Conservation (phyloP, 2,329 filamentous ascomycete species). For the Akanthomyces muscarius region DNA sequence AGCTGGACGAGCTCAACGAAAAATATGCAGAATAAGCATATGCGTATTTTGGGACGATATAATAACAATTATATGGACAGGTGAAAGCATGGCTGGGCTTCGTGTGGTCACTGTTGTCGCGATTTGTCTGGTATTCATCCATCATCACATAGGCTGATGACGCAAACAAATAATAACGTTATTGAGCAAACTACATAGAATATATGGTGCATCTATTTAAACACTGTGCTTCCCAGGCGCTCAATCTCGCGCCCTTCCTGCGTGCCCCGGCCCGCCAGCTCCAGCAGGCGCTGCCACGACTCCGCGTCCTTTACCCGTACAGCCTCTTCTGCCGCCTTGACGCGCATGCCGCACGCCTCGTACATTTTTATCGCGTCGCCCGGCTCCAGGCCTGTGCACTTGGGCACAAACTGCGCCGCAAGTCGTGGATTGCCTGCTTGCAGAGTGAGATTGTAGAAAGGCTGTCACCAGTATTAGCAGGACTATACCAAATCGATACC, state of each 20-base stretch:
- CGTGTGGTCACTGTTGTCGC: too few relatives aligned
- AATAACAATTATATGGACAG: neutral
- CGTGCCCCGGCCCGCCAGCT: slow-evolving; percentile 67
- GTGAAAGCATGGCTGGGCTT: neutral
- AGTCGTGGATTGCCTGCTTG: slow-evolving; percentile 86
- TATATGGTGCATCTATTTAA: slow-evolving; percentile 27
- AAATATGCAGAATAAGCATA: neutral
- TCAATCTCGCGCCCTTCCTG: slow-evolving; percentile 75
- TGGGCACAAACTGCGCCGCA: slow-evolving; percentile 78
- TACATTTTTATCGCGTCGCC: slow-evolving; percentile 84
- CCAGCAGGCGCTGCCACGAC: slow-evolving; percentile 68
- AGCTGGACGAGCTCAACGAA: neutral
- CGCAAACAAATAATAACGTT: neutral
- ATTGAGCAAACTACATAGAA: neutral
- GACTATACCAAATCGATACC: too few relatives aligned
- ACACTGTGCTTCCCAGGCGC: slow-evolving; percentile 60
- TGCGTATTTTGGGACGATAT: too few relatives aligned
- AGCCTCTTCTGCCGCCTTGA: slow-evolving; percentile 89
- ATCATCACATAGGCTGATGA: too few relatives aligned
- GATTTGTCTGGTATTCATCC: too few relatives aligned
- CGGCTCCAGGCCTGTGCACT: slow-evolving; percentile 69
- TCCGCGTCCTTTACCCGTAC: slow-evolving; percentile 74
- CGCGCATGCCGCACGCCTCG: slow-evolving; percentile 87
- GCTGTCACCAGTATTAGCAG: slow-evolving; percentile 41
- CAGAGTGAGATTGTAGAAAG: slow-evolving; percentile 86